Percentiles rank a stretch among this genome's conserved stretches.
Conservation (phyloP, 495 filamentous ascomycete species). For the Podospora sp. region DNA sequence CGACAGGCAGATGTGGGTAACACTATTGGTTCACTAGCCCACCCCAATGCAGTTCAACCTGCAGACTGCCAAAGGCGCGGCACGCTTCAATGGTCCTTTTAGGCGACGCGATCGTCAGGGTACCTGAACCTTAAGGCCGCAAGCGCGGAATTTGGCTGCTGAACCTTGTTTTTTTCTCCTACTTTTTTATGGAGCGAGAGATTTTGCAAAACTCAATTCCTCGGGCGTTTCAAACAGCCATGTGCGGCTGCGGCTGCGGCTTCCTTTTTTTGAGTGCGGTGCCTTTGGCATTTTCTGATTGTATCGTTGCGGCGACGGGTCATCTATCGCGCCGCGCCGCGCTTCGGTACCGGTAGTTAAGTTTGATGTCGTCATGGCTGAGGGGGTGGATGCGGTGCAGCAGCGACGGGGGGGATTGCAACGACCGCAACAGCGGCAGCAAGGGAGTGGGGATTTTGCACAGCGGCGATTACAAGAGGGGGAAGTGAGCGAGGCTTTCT, state of each 20-base stretch:
- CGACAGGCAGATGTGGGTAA: too few relatives aligned
- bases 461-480: too few relatives aligned
- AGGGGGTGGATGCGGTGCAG: not conserved
- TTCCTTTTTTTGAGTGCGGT: not conserved
- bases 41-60: not conserved
- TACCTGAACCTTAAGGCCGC: not conserved
- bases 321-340: constrained; percentile 9
- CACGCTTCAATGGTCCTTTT: not conserved
- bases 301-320: not conserved
- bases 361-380: not conserved
- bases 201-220: not conserved
- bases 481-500: not conserved
- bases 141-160: not conserved
- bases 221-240: not conserved
- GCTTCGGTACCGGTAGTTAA: too few relatives aligned
- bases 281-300: too few relatives aligned
- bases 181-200: too few relatives aligned
- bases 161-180: not conserved
- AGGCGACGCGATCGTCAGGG: not conserved
- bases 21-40: not conserved
- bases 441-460: not conserved
- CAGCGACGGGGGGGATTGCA: too few relatives aligned
- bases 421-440: not conserved
- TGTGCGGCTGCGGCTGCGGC: not conserved
- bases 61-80: not conserved